A percentile compares a stretch with the other conserved stretches of the same genome.
Evolutionary conservation across 2,329 filamentous ascomycete species (phyloP).

Genomic region (Fusarium ramigenum): DNA sequence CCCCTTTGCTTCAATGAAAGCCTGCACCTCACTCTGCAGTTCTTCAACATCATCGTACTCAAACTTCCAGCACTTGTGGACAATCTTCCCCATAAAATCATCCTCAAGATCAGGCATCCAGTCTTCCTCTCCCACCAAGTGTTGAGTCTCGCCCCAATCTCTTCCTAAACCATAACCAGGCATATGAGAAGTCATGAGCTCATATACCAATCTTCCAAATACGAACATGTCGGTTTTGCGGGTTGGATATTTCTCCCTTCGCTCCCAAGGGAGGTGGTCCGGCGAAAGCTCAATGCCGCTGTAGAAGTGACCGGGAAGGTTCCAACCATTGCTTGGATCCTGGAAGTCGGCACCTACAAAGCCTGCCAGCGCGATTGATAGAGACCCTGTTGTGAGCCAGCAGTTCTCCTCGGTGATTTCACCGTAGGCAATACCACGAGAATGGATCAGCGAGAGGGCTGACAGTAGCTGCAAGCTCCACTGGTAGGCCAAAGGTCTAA

Average conservation of each 20-base stretch:
- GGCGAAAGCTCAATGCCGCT: no score
- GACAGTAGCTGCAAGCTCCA: background rate
- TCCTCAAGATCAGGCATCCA: conserved; percentile 1
- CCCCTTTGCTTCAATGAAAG: background rate
- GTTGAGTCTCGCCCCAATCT: no score
- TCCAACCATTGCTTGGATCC: background rate
- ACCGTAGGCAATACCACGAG: background rate
- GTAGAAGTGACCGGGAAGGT: no score
- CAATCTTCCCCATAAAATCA: background rate
- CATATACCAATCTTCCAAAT: background rate
- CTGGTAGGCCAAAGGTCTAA: background rate
- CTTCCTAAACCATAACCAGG: no score
- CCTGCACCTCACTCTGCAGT: background rate
- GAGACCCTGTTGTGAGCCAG: background rate
- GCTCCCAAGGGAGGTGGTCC: no score
- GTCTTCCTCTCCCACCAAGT: no score
- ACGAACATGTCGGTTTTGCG: background rate
- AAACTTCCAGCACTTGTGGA: background rate
- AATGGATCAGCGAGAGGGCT: background rate
- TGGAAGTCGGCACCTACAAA: accelerated
- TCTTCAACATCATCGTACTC: background rate
- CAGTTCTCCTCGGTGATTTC: background rate
- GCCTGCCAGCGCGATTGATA: background rate
- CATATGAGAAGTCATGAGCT: background rate
- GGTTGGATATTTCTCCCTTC: no score